phyloP scores from a whole-genome alignment of 1,139 yeast genomes.

The Saccharomyces hybrid region DNA sequence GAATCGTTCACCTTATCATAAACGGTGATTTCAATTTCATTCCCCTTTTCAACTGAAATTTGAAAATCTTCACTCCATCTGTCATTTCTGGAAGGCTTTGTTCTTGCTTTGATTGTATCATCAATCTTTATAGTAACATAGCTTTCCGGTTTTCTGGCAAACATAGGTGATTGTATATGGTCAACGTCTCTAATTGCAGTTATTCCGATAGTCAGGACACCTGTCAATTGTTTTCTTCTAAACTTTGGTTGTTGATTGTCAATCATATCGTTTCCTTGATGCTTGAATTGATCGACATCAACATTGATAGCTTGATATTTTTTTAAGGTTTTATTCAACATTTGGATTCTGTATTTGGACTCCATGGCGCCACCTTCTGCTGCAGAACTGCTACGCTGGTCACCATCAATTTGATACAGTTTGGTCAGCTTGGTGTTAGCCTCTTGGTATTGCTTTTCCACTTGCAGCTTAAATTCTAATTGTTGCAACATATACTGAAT shows the following conservation, averaged over 20 bases:
- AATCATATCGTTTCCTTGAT: constrained; percentile 54
- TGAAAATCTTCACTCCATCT: constrained; percentile 80
- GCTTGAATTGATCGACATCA: constrained; percentile 34
- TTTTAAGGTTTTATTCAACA: constrained; percentile 74
- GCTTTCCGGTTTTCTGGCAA: constrained; percentile 74
- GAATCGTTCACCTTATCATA: constrained; percentile 67
- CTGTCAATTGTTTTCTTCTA: constrained; percentile 76
- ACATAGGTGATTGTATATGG: constrained; percentile 76
- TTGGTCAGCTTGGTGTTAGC: constrained; percentile 87
- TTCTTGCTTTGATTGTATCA: constrained; percentile 71
- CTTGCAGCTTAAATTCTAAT: constrained; percentile 84
- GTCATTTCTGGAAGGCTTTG: constrained; percentile 68
- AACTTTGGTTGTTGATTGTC: constrained; percentile 52
- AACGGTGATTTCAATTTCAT: constrained; percentile 81
- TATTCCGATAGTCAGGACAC: constrained; percentile 61
- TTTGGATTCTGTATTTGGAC: constrained; percentile 75
- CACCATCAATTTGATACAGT: constrained; percentile 85
- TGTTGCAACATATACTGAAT: constrained; percentile 94
- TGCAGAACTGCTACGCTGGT: constrained; percentile 72
- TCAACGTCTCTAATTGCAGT: constrained; percentile 82
- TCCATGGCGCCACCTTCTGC: constrained; percentile 85
- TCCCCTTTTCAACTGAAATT: constrained; percentile 78
- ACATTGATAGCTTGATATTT: constrained; percentile 87
- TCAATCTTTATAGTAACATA: constrained; percentile 73
- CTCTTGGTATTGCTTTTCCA: constrained; percentile 84